Conservation (phyloP, 116 monocot species). For the Papilionanthe hybrid region DNA sequence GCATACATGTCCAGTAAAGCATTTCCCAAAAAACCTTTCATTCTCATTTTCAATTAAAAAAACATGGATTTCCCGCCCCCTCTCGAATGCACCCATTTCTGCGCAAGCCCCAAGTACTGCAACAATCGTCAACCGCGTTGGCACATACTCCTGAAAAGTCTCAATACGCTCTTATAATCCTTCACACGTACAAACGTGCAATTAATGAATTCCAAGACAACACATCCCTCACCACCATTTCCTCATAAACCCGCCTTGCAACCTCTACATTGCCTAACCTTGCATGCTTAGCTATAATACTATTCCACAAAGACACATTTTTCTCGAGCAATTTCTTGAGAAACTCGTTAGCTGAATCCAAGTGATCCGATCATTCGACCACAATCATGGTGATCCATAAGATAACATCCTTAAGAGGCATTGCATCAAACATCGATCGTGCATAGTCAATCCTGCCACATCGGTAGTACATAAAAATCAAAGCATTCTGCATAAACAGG, state of each 20-base stretch:
- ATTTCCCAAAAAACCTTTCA: constrained; percentile 55
- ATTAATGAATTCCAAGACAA: constrained; percentile 54
- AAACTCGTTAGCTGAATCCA: constrained; percentile 19
- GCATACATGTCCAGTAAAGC: constrained; percentile 82
- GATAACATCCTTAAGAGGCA: constrained; percentile 23
- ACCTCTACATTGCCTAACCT: constrained; percentile 32
- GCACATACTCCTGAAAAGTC: constrained; percentile 37
- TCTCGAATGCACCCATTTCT: constrained; percentile 28
- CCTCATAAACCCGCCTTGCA: constrained; percentile 29
- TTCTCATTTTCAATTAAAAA: constrained; percentile 26
- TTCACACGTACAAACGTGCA: constrained; percentile 24
- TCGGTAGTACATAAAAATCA: constrained; percentile 39
- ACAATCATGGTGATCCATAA: constrained; percentile 52
- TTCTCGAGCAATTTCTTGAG: constrained; percentile 42
- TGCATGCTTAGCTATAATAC: constrained; percentile 26
- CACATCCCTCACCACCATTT: constrained; percentile 35
- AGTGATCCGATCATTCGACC: constrained; percentile 26
- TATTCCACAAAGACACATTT: constrained; percentile 55
- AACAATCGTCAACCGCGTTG: constrained; percentile 46
- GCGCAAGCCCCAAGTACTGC: constrained; percentile 54
- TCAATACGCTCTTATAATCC: constrained; percentile 27
- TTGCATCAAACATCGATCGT: constrained; percentile 46
- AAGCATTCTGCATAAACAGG: no score
- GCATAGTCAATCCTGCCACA: constrained; percentile 27
- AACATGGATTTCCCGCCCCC: constrained; percentile 27